Conservation (phyloP, 2,329 filamentous ascomycete species). For the Cadophora sp. region DNA sequence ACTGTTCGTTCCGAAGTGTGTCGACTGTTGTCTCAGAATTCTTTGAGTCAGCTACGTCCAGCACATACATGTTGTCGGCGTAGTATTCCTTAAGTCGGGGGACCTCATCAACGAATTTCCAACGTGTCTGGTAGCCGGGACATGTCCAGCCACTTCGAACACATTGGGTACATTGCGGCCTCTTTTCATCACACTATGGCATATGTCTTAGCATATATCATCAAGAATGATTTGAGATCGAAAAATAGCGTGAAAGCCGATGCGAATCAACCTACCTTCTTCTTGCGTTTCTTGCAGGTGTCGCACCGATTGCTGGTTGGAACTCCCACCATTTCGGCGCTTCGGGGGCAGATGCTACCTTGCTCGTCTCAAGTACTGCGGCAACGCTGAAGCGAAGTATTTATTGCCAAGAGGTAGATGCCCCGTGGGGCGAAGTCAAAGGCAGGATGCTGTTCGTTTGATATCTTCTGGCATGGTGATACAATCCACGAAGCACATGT, state of each 20-base stretch:
- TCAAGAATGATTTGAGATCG: neutral
- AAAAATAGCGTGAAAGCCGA: too few relatives aligned
- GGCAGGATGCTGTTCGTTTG: too few relatives aligned
- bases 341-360: too few relatives aligned
- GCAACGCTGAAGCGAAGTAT: too few relatives aligned
- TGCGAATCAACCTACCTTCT: neutral
- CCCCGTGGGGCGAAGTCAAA: too few relatives aligned
- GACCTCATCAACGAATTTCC: neutral
- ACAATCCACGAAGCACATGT: too few relatives aligned
- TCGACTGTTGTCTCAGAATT: neutral
- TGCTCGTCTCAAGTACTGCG: too few relatives aligned
- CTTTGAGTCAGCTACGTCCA: neutral
- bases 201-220: neutral
- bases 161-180: neutral
- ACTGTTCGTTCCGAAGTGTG: neutral
- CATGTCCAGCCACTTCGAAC: neutral
- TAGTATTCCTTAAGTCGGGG: neutral
- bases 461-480: too few relatives aligned
- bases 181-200: neutral
- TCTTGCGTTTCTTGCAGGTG: slow-evolving; percentile 2
- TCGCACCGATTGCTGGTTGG: slow-evolving; percentile 1
- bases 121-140: neutral
- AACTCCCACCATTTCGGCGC: neutral
- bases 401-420: too few relatives aligned
- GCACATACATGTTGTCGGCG: neutral